Evolutionary conservation across 140 eudicot genomes (phyloP), one percentile per base, ranked within the genome.

Genomic region (Oenanthe javanica): DNA sequence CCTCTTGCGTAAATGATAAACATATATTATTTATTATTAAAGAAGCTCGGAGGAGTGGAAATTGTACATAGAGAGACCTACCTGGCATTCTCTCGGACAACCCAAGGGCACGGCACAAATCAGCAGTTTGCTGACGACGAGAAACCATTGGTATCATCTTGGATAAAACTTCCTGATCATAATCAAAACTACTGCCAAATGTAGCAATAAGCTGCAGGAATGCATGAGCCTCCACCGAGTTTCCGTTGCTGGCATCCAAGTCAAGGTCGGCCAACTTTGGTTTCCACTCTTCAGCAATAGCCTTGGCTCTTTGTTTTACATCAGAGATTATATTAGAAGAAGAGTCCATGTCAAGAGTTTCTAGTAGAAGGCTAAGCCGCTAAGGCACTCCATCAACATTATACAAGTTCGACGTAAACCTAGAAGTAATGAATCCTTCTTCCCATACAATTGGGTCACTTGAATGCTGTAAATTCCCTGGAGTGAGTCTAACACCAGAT

Each of bases 161-260:
- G 80, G 88, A 85, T 81, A 93, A 83, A 77, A 81, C 91, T 43
- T 89, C 98, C 57, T 83, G 90, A 81, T 88, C 88, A 84, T 88
- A 93, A 72, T 91, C 95, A 4, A 93, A 87, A 80, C 87, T 81
- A 74, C 91, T 88, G 23, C 85, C 88, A 79, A 93, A 93, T 45
- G 95, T 91, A 73, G 93, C 90, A 76, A 91, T 82, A 79, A 93
- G 95, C 82, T 95, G 99, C 72, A 95, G 87, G 79, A 92, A 95
- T 80, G 99, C 99, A 87, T 95, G 99, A 87, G 99, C 99, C 83
- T 95, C 98, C 87, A 95, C 84, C 54, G 97, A 95, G 83, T 95
- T 95, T 54, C 99, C 99, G 67, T 87, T 90, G 84, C 93, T 90
- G 49, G 92, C 97, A 89, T 95, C 99, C 86, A 88, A 77, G 82